A percentile compares a stretch with the other conserved stretches of the same genome.
Conservation (phyloP, 345 rosid species). For the Kernera saxatilis region DNA sequence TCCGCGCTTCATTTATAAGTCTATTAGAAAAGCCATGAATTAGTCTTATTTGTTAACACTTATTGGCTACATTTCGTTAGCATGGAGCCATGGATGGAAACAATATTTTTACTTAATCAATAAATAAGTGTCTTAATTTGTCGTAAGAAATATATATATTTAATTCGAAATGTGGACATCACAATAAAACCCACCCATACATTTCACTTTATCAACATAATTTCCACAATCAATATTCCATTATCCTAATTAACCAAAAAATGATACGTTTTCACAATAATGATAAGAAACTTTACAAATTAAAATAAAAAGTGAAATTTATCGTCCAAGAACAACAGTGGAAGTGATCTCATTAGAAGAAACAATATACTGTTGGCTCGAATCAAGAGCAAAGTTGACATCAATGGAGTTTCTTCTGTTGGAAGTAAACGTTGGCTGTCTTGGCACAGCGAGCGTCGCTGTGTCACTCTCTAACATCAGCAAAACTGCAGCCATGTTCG, state of each 20-base stretch:
- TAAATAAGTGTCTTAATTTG: too few species aligned
- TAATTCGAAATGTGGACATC: too few species aligned
- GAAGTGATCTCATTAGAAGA: conserved; percentile 31
- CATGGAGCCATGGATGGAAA: too few species aligned
- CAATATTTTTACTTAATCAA: too few species aligned
- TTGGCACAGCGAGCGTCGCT: conserved; percentile 46
- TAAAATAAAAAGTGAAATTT: neutral
- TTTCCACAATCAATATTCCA: neutral
- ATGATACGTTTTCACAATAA: neutral
- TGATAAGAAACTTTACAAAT: conserved; percentile 5
- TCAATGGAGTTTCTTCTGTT: conserved; percentile 39
- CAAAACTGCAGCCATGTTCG: conserved; percentile 60
- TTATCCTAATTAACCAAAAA: neutral
- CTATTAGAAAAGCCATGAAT: too few species aligned
- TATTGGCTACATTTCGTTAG: too few species aligned
- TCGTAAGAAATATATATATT: too few species aligned
- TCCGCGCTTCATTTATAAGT: too few species aligned
- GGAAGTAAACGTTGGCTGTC: conserved; percentile 53
- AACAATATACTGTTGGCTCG: conserved; percentile 28
- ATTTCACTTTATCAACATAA: neutral
- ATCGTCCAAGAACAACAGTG: conserved; percentile 33
- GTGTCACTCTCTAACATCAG: conserved; percentile 69
- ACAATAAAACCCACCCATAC: neutral
- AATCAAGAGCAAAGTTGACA: conserved; percentile 35
- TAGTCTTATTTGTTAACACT: too few species aligned